These are phyloP conservation scores for Dactylellina sp. DNA, from an alignment of 2,329 filamentous ascomycete species.

Conservation along the genomic window DNA sequence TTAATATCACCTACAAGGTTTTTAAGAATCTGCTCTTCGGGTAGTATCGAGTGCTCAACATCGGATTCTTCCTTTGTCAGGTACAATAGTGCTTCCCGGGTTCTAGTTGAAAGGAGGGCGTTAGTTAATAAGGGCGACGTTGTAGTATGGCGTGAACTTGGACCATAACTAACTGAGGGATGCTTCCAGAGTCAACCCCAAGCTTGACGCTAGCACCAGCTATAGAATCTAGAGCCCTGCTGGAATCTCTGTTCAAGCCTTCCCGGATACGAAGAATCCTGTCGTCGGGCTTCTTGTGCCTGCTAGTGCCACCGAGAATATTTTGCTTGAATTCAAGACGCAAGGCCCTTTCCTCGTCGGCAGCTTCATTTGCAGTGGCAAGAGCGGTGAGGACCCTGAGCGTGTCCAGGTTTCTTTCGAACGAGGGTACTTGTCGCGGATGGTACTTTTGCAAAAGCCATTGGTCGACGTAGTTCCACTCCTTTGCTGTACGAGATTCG, in stretches of 20 bases:
- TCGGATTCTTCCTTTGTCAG: constrained; percentile 70
- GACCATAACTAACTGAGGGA: constrained; percentile 30
- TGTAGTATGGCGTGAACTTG: not conserved
- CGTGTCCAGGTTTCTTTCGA: constrained; percentile 89
- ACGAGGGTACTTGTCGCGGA: constrained; percentile 73
- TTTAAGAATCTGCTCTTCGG: constrained; percentile 70
- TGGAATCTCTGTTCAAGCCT: constrained; percentile 46
- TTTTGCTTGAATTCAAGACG: constrained; percentile 72
- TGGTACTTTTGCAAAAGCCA: constrained; percentile 82
- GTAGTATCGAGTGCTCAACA: constrained; percentile 69
- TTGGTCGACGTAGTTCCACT: constrained; percentile 87
- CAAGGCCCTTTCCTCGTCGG: constrained; percentile 76
- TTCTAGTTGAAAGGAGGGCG: constrained; percentile 4
- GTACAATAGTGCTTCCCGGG: constrained; percentile 65
- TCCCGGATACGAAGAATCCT: constrained; percentile 42
- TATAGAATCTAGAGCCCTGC: constrained; percentile 39
- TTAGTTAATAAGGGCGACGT: too few relatives aligned
- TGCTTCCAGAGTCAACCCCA: constrained; percentile 38
- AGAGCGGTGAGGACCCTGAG: constrained; percentile 79
- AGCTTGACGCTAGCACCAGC: constrained; percentile 41
- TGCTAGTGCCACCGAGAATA: constrained; percentile 69
- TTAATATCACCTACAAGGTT: constrained; percentile 70
- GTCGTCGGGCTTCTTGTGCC: constrained; percentile 45
- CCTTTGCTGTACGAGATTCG: constrained; percentile 83
- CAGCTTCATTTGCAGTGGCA: constrained; percentile 79